Evolutionary conservation across 192 early-diverging fungal genomes (phyloP).

Genomic region (Helicostylum pulchrum): DNA sequence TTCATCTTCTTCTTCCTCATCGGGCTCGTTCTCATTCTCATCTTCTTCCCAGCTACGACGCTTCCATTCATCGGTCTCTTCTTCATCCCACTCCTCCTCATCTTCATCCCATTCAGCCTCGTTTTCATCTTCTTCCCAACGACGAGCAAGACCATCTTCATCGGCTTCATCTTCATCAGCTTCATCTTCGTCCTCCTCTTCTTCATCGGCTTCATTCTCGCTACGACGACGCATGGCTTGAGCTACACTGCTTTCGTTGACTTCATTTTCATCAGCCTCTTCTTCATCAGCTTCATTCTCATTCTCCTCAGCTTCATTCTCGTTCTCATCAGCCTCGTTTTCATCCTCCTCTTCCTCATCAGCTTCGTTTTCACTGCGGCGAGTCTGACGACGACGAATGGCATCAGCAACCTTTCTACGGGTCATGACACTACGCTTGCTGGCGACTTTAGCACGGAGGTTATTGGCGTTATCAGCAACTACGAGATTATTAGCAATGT

Average conservation of each 20-base stretch:
- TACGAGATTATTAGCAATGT: not conserved
- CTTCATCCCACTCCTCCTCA: not conserved
- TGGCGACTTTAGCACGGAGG: not conserved
- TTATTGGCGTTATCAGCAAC: not conserved
- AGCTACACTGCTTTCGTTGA: not conserved
- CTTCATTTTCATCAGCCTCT: not conserved
- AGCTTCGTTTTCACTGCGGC: not conserved
- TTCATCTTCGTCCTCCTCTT: constrained; percentile 1
- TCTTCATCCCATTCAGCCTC: not conserved
- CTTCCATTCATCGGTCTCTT: not conserved
- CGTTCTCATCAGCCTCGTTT: not conserved
- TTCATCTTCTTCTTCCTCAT: not conserved
- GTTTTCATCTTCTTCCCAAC: not conserved
- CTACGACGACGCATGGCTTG: not conserved
- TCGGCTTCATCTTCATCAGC: constrained; percentile 15
- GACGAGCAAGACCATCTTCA: not conserved
- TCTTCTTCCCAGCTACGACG: not conserved
- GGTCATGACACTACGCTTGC: not conserved
- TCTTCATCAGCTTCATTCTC: not conserved
- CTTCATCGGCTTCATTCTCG: not conserved
- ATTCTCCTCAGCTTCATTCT: constrained; percentile 1
- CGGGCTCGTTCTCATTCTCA: not conserved
- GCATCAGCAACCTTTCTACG: constrained; percentile 3
- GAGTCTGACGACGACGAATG: not conserved
- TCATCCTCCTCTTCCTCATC: not conserved